Percentiles rank a stretch among this genome's conserved stretches.
Evolutionary conservation across 106 monocot species (phyloP).

Genomic region (Cymbidium sinense): DNA sequence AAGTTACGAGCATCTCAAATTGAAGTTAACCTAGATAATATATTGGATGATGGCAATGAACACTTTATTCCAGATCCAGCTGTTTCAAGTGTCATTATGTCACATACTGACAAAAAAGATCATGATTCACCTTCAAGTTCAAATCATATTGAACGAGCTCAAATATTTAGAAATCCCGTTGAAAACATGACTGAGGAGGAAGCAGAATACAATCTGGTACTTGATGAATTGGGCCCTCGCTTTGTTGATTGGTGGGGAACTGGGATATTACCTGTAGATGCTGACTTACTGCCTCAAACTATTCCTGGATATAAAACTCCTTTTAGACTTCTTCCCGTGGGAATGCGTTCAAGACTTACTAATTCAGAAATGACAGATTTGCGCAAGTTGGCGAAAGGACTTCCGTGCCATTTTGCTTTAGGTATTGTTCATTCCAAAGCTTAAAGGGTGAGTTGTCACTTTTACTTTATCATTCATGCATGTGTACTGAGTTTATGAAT

Average conservation of each 20-base stretch:
- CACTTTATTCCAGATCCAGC: conserved; percentile 69
- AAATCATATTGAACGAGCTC: conserved; percentile 18
- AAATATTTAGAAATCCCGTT: conserved; percentile 11
- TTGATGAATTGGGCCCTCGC: conserved; percentile 88
- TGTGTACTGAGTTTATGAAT: background rate
- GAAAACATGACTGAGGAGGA: conserved; percentile 80
- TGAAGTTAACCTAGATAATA: conserved; percentile 13
- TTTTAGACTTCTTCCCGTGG: conserved; percentile 79
- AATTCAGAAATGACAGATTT: conserved; percentile 91
- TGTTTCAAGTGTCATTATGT: conserved; percentile 27
- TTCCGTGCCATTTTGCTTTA: conserved; percentile 96
- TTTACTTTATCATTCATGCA: conserved; percentile 10
- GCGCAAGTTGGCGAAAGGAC: conserved; percentile 70
- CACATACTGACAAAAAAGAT: conserved; percentile 14
- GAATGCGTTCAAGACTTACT: conserved; percentile 82
- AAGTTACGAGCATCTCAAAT: conserved; percentile 19
- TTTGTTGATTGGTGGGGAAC: conserved; percentile 99
- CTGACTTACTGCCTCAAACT: conserved; percentile 80
- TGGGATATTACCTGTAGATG: conserved; percentile 88
- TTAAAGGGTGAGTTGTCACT: background rate
- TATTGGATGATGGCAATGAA: conserved; percentile 33
- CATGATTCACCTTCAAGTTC: conserved; percentile 13
- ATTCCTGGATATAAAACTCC: conserved; percentile 84
- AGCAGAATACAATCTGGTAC: conserved; percentile 52
- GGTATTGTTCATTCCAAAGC: conserved; percentile 34